Base-by-base conservation (phyloP, 2,329 filamentous ascomycete species). In the Nakataea oryzae region DNA sequence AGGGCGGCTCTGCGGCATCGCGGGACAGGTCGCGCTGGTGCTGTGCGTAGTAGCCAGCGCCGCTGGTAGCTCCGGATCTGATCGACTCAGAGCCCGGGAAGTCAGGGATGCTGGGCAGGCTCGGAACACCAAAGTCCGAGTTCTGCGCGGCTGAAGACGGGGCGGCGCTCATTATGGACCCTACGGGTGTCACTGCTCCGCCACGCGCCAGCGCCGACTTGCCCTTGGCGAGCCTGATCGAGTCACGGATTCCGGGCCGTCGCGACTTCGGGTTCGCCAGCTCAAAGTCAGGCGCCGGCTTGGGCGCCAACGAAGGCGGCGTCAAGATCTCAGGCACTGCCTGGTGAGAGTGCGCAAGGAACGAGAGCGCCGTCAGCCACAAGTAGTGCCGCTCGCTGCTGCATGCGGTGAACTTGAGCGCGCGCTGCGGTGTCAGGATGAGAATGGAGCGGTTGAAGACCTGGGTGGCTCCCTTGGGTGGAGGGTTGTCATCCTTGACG, bases 361-460 rank as follows among this genome's bases (percentile, higher is more conserved):
- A 99, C 0, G 93, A 96, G 26, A 99, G 79, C 0, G 95, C 91
- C 26, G 91, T 97, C 63, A 99, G 79, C 95, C 95, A 99, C 59
- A 97, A 78, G 70, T 96, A 96, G 74, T 99, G 95, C 21, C 95
- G 86, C 67, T 97, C 95, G 41, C 87, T 79, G 27, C 86, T 88
- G 21, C 83, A 79, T 0, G 95, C 91, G 0, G 95, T 99, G 73
- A 99, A 97, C 72, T 99, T 99, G 63, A 99, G 81, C 1, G 95
- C 95, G 68, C 95, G 85, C 69, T 96, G 89, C 1, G 95, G 93
- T 5, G 95, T 99, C 59, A 99, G 75, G 66, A 99, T 96, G 58
- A 99, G 77, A 68, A 99, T 97, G 0, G 95, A 97, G 61, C 95
- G 87, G 74, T 96, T 91, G 78, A 97, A 97, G 12, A 91, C 77